Conservation (phyloP, 2,329 filamentous ascomycete genomes). For the Graphilbum ipis-grandicollis region DNA sequence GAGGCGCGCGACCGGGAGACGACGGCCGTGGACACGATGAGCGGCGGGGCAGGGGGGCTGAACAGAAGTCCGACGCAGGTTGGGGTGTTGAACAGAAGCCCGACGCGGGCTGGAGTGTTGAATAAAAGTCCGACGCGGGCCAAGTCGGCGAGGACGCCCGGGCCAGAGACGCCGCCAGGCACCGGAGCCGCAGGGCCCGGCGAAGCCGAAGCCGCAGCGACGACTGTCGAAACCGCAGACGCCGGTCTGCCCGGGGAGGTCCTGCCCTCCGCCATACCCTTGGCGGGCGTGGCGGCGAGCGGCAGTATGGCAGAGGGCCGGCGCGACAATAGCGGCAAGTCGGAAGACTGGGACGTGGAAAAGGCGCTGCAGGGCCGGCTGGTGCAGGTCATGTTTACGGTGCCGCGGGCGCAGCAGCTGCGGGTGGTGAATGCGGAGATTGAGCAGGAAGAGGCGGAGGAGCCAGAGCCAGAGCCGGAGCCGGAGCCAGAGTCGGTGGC, state of each 20-base stretch:
- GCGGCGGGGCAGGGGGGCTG: background rate
- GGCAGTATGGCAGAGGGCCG: constrained; percentile 6
- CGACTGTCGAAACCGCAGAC: background rate
- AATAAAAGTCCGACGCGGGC: no score
- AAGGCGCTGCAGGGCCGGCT: constrained; percentile 51
- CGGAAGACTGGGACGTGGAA: constrained; percentile 60
- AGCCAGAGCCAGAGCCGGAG: background rate
- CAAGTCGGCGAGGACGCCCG: background rate
- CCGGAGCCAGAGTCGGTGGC: background rate
- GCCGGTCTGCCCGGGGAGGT: background rate
- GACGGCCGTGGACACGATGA: constrained; percentile 6
- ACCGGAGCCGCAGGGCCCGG: background rate
- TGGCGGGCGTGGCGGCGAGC: constrained; percentile 24
- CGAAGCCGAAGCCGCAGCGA: background rate
- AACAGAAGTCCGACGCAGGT: no score
- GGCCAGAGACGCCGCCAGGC: background rate
- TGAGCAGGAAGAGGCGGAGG: constrained; percentile 1
- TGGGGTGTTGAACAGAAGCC: no score
- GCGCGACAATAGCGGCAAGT: constrained; percentile 9
- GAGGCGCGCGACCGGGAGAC: constrained; percentile 35
- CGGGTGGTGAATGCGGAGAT: constrained; percentile 61
- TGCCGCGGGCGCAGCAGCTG: constrained; percentile 66
- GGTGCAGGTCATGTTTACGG: constrained; percentile 82
- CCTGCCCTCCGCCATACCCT: no score
- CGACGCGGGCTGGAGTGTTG: no score